Base-by-base conservation (phyloP, 345 rosid species). In the Triadica sebifera region DNA sequence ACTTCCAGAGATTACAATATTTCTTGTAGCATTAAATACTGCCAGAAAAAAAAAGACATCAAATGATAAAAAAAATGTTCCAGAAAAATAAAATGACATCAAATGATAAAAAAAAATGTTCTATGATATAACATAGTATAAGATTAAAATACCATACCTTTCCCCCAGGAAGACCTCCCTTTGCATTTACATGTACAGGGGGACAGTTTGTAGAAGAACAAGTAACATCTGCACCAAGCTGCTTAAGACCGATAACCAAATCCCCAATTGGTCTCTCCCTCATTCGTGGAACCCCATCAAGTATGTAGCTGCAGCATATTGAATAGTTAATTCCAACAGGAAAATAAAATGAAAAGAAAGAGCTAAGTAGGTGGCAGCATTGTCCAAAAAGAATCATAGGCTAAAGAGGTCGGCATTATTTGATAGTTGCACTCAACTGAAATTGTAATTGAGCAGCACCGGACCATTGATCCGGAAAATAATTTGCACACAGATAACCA, bases 211-310 rank as follows among this genome's bases (percentile, higher is more conserved):
- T 93, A 43, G 81, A 78, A 67, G 85, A 86, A 80, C 97, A 93
- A 67, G 88, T 85, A 68, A 84, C 87, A 81, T 89, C 96, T 19
- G 94, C 97, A 75, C 99, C 98, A 73, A 93, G 93, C 84, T 95
- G 99, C 88, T 91, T 84, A 75, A 93, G 98, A 75, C 96, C 97
- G 70, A 64, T 59, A 63, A 93, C 94, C 82, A 95, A 82, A 85
- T 95, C 99, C 41, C 90, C 97, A 47, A 93, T 95, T 25, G 97
- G 96, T 84, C 99, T 91, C 85, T 95, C 96, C 71, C 99, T 90
- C 99, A 95, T 95, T 58, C 98, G 85, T 22, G 97, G 91, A 71
- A 95, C 90, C 51, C 98, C 97, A 85, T 95, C 99, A 77, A 95
- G 99, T 49, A 89, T 70, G 77, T 90, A 95, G 81, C 99, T 95